Conservation (phyloP, 2,329 filamentous ascomycete species). For the Pseudogymnoascus destructans region DNA sequence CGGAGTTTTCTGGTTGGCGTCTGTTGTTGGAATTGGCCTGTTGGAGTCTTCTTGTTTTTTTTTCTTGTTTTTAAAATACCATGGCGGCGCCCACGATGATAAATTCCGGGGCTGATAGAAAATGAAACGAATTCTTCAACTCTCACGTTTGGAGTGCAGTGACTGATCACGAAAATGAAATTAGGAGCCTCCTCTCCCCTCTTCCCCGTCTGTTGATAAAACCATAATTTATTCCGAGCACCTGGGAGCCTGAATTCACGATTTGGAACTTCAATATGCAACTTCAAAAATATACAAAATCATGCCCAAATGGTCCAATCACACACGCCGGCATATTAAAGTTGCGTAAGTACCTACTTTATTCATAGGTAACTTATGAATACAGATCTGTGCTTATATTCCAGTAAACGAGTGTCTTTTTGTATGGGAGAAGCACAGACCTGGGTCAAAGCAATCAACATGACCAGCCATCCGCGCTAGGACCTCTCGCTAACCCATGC, state of each 20-base stretch:
- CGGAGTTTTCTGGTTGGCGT: not conserved
- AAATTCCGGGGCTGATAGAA: conserved; percentile 1
- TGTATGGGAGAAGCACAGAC: no score
- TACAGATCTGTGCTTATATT: no score
- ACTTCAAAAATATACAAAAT: not conserved
- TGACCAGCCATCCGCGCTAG: conserved; percentile 6
- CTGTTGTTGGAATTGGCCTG: not conserved
- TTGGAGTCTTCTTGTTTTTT: not conserved
- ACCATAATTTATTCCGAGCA: not conserved
- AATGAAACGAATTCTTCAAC: not conserved
- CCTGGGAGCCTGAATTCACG: not conserved
- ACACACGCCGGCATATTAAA: not conserved
- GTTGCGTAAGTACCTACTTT: no score
- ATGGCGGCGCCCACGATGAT: not conserved
- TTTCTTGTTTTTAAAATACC: conserved; percentile 2
- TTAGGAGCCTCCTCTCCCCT: not conserved
- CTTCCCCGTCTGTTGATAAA: not conserved
- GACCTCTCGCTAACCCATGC: not conserved
- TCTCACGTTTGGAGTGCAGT: not conserved
- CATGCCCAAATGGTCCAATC: not conserved
- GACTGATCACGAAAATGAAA: not conserved
- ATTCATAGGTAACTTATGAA: no score
- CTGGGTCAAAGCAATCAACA: conserved; percentile 7
- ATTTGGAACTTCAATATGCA: not conserved
- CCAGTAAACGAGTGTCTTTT: no score